Evolutionary conservation across 2,329 filamentous ascomycete genomes (phyloP), one percentile per base, ranked within the genome.

Genomic region (Fusarium heterosporum): DNA sequence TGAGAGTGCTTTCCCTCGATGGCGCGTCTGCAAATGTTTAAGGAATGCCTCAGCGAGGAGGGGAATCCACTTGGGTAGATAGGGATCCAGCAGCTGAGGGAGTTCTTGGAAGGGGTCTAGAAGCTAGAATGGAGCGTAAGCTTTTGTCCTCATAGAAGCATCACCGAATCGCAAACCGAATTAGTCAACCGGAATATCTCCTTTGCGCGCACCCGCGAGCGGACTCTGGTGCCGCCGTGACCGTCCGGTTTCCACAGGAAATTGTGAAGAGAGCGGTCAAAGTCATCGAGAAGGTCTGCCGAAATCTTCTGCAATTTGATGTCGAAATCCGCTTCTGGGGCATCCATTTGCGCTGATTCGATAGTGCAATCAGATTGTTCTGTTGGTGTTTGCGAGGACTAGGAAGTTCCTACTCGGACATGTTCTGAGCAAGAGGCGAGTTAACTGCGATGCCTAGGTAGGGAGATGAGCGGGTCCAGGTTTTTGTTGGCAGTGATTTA

Each of bases 61-160:
- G 25, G 92, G 90, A 48, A 98, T 83, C 78, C 96, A 89, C 66
- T 81, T 85, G 49, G 91, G 89, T 40, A 99, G 84, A 77, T 95
- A 87, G 11, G 93, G 88, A 78, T 99, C 96, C 26, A 99, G 86
- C 38, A 98, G 85, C 77, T 99, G 96, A 17, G 96, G 96, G 68
- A 96, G 90, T 82, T 97, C 94, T 83, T 98, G 95, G 71, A 98
- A 99, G 3, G 91, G 89, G 70, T 97, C 93, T 48, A 99, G 87
- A 6, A 86, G 77, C 82, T 85, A 29, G 4, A 48, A 3, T 34
- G 16, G 34, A 47, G 22, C 6, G 38, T 69, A 4, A 69, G 61
- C 13, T 16, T 7, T 13, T 10, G 9, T 40, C n/a, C 9, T 14
- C 7, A 4, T 16, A 14, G 12, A 8, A 8, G 25, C 14, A 12